Conservation (phyloP, 2,329 filamentous ascomycete species). For the Fusarium incarnatum region DNA sequence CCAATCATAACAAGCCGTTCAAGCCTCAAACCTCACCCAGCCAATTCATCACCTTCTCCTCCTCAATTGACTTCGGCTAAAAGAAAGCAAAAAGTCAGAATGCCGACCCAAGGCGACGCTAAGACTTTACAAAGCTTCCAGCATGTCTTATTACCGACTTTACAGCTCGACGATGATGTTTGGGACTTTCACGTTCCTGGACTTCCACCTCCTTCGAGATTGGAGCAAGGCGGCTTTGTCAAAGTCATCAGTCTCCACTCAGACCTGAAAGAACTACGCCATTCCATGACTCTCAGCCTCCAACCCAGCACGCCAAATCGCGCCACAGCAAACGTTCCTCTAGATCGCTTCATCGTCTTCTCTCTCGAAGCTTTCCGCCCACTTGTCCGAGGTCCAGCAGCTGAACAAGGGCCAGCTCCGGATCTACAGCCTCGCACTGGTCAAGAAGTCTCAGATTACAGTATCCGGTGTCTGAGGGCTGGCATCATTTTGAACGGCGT, state of each 20-base stretch:
- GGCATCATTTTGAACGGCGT: not conserved
- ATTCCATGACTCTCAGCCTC: not conserved
- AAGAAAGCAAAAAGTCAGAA: not conserved
- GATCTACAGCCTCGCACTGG: not conserved
- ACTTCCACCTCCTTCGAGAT: not conserved
- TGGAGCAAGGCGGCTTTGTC: not conserved
- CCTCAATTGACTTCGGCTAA: not conserved
- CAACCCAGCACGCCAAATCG: not conserved
- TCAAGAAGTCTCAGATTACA: conserved; percentile 5
- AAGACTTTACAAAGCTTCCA: not conserved
- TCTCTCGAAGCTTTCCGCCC: not conserved
- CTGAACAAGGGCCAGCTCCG: not conserved
- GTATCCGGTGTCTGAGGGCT: conserved; percentile 1
- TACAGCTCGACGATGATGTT: not conserved
- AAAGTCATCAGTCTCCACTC: conserved; percentile 2
- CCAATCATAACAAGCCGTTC: not conserved
- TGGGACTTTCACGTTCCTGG: not conserved
- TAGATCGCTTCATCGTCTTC: not conserved
- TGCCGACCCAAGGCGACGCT: not conserved
- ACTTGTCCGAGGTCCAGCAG: not conserved
- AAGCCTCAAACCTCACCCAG: not conserved
- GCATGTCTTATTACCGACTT: fast-evolving
- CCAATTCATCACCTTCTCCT: not conserved
- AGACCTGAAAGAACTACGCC: not conserved
- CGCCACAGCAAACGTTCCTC: not conserved